Percentiles rank a stretch among this genome's conserved stretches.
These are phyloP conservation scores for Yamadazyma epiphylla DNA, from an alignment of 1,139 yeast genomes.

Conservation along the genomic window DNA sequence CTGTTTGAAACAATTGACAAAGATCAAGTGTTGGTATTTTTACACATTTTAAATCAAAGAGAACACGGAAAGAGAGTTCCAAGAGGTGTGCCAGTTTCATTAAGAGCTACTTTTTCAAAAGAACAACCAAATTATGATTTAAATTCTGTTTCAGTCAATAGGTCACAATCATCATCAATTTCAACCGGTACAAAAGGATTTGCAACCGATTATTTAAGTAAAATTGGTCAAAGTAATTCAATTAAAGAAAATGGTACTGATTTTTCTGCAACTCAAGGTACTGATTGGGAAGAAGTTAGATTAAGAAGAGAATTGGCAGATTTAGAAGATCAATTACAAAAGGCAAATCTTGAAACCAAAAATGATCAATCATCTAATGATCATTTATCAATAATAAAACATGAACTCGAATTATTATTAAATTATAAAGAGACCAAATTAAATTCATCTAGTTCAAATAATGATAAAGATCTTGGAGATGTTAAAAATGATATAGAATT, in stretches of 20 bases:
- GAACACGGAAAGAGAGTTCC: constrained; percentile 87
- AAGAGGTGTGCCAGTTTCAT: constrained; percentile 87
- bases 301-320: constrained; percentile 75
- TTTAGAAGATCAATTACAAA: constrained; percentile 58
- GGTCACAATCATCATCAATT: constrained; percentile 9
- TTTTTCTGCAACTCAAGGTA: constrained; percentile 66
- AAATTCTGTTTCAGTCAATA: constrained; percentile 15
- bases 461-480: constrained; percentile 31
- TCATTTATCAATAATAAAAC: constrained; percentile 37
- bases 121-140: constrained; percentile 77
- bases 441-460: constrained; percentile 7
- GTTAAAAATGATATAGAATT: constrained; percentile 58
- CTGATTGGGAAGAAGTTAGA: constrained; percentile 86
- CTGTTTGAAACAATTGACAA: constrained; percentile 84
- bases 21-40: constrained; percentile 84
- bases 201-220: constrained; percentile 37
- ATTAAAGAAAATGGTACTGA: constrained; percentile 65
- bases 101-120: constrained; percentile 88
- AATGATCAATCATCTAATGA: constrained; percentile 24
- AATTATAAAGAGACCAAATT: constrained; percentile 57
- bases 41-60: constrained; percentile 88
- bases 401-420: constrained; percentile 79
- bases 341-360: constrained; percentile 52
- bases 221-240: constrained; percentile 48
- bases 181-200: constrained; percentile 23